Base-by-base conservation (phyloP, 768 basidiomycete genomes). In the Boletus rex-veris region DNA sequence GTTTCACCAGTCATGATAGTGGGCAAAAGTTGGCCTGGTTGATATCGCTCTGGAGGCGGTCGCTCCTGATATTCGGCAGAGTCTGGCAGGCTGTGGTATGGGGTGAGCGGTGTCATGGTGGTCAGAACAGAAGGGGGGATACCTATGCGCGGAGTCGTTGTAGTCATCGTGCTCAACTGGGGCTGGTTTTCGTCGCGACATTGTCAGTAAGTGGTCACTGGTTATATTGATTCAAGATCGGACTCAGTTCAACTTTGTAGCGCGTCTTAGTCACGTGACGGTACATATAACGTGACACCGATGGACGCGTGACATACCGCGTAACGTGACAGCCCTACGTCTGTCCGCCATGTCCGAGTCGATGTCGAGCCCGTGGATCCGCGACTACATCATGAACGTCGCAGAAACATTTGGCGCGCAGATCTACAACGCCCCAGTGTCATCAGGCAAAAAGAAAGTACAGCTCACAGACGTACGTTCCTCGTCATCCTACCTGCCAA, bases 1-100 rank as follows among this genome's bases (percentile, higher is more conserved):
- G 83, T 84, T 66, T 86, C 84, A 33, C 84, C 84, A 7, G 84
- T 85, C 50, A 80, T 73, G 40, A 86, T 85, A 0, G 84, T 83
- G 33, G 74, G 79, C 15, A 86, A 71, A 48, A 75, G 75, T 61
- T 85, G 83, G 3, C 84, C 84, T 24, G 82, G 84, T 52, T 82
- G 78, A 58, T 86, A 86, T 50, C 77, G 78, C 24, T 63, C 71
- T 15, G 59, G 61, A 16, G 60, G 50, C 4, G 48, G 56, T 36
- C 56, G 62, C 9, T 31, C 21, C 19, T 56, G 52, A 36, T 43
- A 16, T 18, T 63, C 57, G 11, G 16, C 33, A 24, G 50, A 31
- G 45, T 61, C 57, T 36, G 57, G 39, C 10, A 35, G 4, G 49
- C 58, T 65, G 38, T n/a, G 8, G 18, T 14, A 18, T 28, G 16